These are phyloP conservation scores for Tetracladium setigerum DNA, from an alignment of 495 filamentous ascomycete genomes.

Conservation along the genomic window DNA sequence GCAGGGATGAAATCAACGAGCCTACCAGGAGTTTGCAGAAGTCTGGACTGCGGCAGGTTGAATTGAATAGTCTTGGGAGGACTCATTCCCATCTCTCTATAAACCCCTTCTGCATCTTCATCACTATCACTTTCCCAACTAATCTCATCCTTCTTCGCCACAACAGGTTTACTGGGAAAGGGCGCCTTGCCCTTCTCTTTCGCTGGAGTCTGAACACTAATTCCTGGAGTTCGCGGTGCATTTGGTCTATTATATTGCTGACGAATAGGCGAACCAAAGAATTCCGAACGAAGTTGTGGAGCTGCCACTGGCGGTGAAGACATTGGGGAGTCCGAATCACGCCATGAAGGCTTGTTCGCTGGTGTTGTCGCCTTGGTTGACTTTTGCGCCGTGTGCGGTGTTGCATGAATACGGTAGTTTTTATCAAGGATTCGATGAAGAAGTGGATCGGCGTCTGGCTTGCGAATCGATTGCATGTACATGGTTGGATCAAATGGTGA, in stretches of 20 bases:
- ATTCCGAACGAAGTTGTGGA: conserved; percentile 73
- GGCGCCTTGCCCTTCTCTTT: conserved; percentile 34
- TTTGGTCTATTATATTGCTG: conserved; percentile 19
- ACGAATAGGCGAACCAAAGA: conserved; percentile 69
- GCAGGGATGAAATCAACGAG: conserved; percentile 3
- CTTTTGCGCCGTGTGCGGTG: conserved; percentile 54
- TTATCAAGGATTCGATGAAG: conserved; percentile 87
- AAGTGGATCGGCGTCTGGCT: conserved; percentile 53
- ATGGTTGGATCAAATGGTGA: conserved; percentile 26
- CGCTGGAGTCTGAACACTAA: conserved; percentile 69
- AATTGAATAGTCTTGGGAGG: conserved; percentile 98
- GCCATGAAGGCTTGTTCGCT: conserved; percentile 23
- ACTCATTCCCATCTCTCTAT: conserved; percentile 58
- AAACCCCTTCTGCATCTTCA: conserved; percentile 50
- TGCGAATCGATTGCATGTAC: conserved; percentile 30
- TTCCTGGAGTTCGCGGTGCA: conserved; percentile 58
- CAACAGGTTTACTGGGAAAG: conserved; percentile 30
- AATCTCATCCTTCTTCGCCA: conserved; percentile 34
- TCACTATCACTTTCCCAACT: conserved; percentile 56
- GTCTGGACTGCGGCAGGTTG: conserved; percentile 73
- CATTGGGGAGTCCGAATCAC: conserved; percentile 44
- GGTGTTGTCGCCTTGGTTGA: conserved; percentile 15
- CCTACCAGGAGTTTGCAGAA: conserved; percentile 88
- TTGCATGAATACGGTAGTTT: conserved; percentile 88
- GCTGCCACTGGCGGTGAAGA: conserved; percentile 73